Base-by-base conservation (phyloP, 1,139 yeast genomes). In the Zygotorulaspora mrakii region DNA sequence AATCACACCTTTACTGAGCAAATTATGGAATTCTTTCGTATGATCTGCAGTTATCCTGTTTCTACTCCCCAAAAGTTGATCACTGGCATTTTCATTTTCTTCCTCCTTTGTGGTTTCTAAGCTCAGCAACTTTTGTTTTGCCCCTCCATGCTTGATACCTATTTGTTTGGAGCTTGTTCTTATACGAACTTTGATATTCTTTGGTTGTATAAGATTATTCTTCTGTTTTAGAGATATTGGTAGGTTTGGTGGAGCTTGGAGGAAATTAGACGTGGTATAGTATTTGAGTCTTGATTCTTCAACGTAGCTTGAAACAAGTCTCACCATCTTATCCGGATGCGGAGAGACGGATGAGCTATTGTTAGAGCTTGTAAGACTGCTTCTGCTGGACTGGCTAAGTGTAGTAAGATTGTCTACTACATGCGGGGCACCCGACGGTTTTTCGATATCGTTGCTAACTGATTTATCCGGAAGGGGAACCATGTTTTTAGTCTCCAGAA, bases 81-180 rank as follows among this genome's bases (percentile, higher is more conserved):
- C 35, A 17, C 35, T 35, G 3, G 31, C 33, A 13, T 40, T 40
- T 10, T 39, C 46, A 17, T 46, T 44, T 3, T 50, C 52, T 4
- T 55, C 58, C 35, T 55, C 61, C 20, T 50, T 52, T 1, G 57
- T 47, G 11, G 65, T 59, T 41, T 62, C 66, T 13, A 59, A 36
- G 4, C 64, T 44, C n/a, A 62, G 31, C 14, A 62, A 37, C 37
- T 61, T 62, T 44, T 58, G 61, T 37, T 61, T 62, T 5, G 61
- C 59, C 37, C 53, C 57, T 13, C 65, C 65, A 40, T 62, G 66
- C 33, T 61, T 62, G 26, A 62, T 62, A 36, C 65, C 65, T 12
- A 61, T 55, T 39, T 61, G 65, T 33, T 57, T 59, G 2, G 64
- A 47, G 43, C 55, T 61, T 1, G 65, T 62, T 42, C 64, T 54